Evolutionary conservation across 2,329 filamentous ascomycete genomes (phyloP).

Genomic region (Xylariaceae sp.): DNA sequence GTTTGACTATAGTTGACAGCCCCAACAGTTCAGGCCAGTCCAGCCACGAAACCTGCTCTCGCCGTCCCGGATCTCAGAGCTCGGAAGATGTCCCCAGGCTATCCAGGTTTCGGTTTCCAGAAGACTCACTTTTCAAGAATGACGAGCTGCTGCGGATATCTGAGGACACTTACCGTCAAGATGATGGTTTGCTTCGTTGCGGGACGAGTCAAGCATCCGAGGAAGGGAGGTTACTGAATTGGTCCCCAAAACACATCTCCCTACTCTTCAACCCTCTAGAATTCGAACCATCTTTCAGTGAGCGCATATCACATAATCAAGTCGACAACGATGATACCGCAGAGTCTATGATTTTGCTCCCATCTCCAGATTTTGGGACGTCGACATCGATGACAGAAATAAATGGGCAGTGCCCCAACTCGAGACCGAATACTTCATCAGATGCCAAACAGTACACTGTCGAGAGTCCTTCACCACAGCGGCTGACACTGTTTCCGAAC

Average conservation of each 20-base stretch:
- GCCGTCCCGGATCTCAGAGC: constrained; percentile 2
- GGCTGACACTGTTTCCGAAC: constrained; percentile 11
- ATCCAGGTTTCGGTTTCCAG: constrained; percentile 24
- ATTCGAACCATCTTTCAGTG: constrained; percentile 14
- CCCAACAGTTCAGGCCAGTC: constrained; percentile 10
- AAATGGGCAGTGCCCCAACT: not conserved
- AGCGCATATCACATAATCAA: constrained; percentile 2
- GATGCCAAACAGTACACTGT: no score
- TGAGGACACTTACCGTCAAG: not conserved
- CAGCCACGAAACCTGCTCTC: constrained; percentile 6
- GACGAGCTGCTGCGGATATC: constrained; percentile 7
- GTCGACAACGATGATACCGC: constrained; percentile 10
- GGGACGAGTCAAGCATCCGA: not conserved
- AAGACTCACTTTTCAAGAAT: constrained; percentile 19
- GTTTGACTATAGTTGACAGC: constrained; percentile 12
- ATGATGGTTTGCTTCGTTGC: constrained; percentile 1
- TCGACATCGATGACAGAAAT: constrained; percentile 9
- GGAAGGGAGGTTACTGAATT: constrained; percentile 19
- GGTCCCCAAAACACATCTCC: constrained; percentile 26
- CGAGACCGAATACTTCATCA: no score
- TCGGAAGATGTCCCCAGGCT: constrained; percentile 8
- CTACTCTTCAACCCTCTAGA: constrained; percentile 24
- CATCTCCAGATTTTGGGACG: constrained; percentile 17
- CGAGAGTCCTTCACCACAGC: not conserved
- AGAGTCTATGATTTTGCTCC: constrained; percentile 13